Base-by-base conservation (phyloP, 495 filamentous ascomycete genomes). In the Penicillium herquei region DNA sequence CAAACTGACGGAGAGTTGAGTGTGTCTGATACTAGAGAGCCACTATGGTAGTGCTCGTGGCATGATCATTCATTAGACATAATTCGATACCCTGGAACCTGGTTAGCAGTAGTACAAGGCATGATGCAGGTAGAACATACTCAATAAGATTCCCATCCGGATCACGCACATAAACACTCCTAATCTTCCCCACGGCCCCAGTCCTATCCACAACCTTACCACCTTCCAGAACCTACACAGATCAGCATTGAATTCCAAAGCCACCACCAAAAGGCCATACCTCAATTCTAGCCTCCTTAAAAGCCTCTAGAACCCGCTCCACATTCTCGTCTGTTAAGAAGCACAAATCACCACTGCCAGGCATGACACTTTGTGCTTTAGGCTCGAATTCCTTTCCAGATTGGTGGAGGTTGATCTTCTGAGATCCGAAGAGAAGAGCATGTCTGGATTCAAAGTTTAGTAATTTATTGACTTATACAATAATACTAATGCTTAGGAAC, bases 141-240 rank as follows among this genome's bases (percentile, higher is more conserved):
- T 83, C 80, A 49, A 84, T 74, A 31, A 84, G 66, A 66, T 84
- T 84, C 14, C 75, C 78, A 73, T 84, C 80, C 1, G 79, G 78
- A 65, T 83, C 81, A 32, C 81, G 67, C 56, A 77, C 70, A 70
- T 82, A 82, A 3, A 82, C 74, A 64, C 80, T 84, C 14, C 73
- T 66, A n/a, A 83, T 54, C 43, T 69, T 76, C 5, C 76, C 76
- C 16, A 69, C 65, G 2, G 80, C 78, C 13, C 81, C 79, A 0
- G 78, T 82, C 35, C 80, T 63, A 30, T 72, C 65, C 9, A 84
- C 81, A 32, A 82, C 67, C 31, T 72, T 58, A 5, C 70, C 70
- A 12, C 75, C 74, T 51, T 80, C 78, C 8, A 79, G 52, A 7
- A 68, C 52, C 65, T 68, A 48, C 14, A 33, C 37, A 11, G 1